phyloP scores from a whole-genome alignment of 208 protist genomes.

The Eutreptiella sp. region DNA sequence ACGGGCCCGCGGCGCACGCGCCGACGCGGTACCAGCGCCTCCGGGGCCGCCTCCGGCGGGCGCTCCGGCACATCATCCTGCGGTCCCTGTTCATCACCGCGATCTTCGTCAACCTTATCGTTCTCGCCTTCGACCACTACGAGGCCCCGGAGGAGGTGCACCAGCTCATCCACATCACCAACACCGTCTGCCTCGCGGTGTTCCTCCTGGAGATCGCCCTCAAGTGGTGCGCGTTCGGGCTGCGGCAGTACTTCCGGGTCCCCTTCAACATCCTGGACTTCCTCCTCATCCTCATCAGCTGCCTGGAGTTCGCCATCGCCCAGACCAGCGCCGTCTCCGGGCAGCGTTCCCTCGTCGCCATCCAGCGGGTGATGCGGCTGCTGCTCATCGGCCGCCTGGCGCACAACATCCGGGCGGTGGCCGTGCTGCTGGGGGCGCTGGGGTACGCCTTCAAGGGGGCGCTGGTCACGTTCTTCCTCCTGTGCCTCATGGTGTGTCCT shows the following conservation, averaged over 20 bases:
- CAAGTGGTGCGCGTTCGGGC: not conserved
- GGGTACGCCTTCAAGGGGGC: no score
- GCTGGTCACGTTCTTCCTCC: no score
- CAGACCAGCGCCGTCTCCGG: not conserved
- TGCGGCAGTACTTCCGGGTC: not conserved
- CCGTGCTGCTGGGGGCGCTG: no score
- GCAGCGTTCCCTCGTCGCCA: no score
- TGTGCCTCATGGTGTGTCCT: no score
- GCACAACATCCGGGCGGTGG: no score
- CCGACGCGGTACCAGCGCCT: no score
- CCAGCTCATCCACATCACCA: not conserved
- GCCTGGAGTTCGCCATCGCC: not conserved
- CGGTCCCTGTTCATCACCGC: no score
- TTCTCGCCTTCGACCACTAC: conserved; percentile 17
- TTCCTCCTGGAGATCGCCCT: not conserved
- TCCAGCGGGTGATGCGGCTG: not conserved
- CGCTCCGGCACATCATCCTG: no score
- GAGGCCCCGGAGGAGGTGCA: not conserved
- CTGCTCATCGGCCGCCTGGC: not conserved
- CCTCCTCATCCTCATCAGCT: not conserved
- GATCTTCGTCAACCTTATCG: conserved; percentile 14
- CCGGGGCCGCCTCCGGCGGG: no score
- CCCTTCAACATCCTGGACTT: conserved; percentile 1
- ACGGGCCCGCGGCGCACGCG: no score
- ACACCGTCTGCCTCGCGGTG: not conserved